Percentiles rank a stretch among this genome's conserved stretches.
These are phyloP conservation scores for Yamadazyma paraphyllophila DNA, from an alignment of 805 yeast genomes.

Conservation along the genomic window DNA sequence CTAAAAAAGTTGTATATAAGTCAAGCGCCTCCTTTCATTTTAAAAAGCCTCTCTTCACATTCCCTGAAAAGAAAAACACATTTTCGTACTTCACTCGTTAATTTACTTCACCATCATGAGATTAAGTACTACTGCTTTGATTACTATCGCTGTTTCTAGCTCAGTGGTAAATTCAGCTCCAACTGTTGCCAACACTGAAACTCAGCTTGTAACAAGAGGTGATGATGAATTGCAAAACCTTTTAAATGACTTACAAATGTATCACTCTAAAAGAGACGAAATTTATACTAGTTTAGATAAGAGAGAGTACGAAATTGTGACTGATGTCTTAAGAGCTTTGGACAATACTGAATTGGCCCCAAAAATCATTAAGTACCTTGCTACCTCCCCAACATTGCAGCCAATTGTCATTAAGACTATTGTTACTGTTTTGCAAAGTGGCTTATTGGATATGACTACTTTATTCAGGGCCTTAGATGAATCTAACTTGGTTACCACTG, in stretches of 20 bases:
- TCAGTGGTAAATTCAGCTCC: conserved; percentile 16
- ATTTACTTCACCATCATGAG: conserved; percentile 8
- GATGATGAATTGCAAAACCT: conserved; percentile 18
- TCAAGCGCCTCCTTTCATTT: not conserved
- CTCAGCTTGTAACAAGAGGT: conserved; percentile 13
- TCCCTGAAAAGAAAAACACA: not conserved
- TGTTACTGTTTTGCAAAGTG: conserved; percentile 31
- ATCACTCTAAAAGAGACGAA: conserved; percentile 30
- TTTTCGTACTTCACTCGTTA: conserved; percentile 11
- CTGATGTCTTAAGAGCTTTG: conserved; percentile 36
- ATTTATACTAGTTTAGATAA: conserved; percentile 25
- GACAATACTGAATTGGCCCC: conserved; percentile 38
- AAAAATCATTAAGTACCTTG: conserved; percentile 30
- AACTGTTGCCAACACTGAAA: conserved; percentile 7
- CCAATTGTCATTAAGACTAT: conserved; percentile 27
- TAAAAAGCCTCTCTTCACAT: not conserved
- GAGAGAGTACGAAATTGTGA: conserved; percentile 40
- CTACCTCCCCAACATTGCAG: conserved; percentile 16
- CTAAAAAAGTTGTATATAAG: not conserved
- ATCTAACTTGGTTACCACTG: conserved; percentile 33
- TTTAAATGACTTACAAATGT: conserved; percentile 22
- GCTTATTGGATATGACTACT: conserved; percentile 29
- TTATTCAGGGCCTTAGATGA: conserved; percentile 36
- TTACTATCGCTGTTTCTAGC: conserved; percentile 10
- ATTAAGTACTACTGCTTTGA: conserved; percentile 15